A percentile compares a stretch with the other conserved stretches of the same genome.
phyloP scores from a whole-genome alignment of 1,284 basidiomycete genomes.

The Rhodotorula sp. region DNA sequence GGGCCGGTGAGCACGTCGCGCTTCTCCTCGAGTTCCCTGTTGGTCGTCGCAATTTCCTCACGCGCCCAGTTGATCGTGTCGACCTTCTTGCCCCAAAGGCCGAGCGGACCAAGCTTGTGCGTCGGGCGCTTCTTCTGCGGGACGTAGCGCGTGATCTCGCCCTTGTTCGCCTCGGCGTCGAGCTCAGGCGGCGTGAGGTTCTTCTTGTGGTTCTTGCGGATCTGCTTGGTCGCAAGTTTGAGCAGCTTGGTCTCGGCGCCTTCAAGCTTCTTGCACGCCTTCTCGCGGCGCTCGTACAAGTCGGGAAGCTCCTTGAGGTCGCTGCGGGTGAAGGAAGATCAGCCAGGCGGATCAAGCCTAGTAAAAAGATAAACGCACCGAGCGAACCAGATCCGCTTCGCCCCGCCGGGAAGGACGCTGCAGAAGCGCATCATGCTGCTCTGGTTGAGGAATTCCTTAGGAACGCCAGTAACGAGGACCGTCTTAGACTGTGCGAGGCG shows the following conservation, averaged over 20 bases:
- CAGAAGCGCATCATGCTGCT: constrained; percentile 66
- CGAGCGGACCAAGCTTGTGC: constrained; percentile 69
- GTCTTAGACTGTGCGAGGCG: constrained; percentile 79
- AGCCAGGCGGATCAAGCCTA: background rate
- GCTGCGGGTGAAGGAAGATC: constrained; percentile 45
- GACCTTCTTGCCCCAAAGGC: constrained; percentile 73
- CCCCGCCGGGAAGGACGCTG: constrained; percentile 74
- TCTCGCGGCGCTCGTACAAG: constrained; percentile 73
- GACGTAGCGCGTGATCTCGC: constrained; percentile 60
- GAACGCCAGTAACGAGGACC: constrained; percentile 84
- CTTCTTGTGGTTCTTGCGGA: constrained; percentile 50
- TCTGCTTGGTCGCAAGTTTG: constrained; percentile 67
- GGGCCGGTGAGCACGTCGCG: constrained; percentile 64
- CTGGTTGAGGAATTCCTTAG: constrained; percentile 68
- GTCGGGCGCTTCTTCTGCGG: constrained; percentile 73
- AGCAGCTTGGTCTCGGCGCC: constrained; percentile 76
- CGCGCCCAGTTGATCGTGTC: constrained; percentile 85
- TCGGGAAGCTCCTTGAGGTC: constrained; percentile 82
- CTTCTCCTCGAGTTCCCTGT: constrained; percentile 56
- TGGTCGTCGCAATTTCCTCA: constrained; percentile 60
- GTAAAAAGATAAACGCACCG: constrained; percentile 55
- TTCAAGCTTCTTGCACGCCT: constrained; percentile 77
- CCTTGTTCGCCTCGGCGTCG: constrained; percentile 29
- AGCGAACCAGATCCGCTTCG: constrained; percentile 87
- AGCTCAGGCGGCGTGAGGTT: constrained; percentile 3